Percentiles rank a stretch among this genome's conserved stretches.
Conservation (phyloP, 2,329 filamentous ascomycete species). For the Diplocarpon mali region DNA sequence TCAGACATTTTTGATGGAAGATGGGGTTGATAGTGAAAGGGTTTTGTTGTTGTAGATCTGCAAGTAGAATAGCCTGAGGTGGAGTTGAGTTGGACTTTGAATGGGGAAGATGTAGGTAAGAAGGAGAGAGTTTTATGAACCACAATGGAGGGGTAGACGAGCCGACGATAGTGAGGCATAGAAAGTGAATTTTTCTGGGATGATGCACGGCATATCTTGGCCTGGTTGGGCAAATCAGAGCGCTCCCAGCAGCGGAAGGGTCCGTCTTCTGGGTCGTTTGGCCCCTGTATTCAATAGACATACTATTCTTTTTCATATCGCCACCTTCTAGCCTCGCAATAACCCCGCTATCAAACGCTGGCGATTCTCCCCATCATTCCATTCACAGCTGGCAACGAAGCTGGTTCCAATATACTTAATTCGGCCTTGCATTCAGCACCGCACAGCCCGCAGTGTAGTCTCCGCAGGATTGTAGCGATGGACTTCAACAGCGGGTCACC, state of each 20-base stretch:
- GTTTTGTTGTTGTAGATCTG: background rate
- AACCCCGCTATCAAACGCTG: background rate
- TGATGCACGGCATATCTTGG: no score
- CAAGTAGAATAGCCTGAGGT: background rate
- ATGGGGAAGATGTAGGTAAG: background rate
- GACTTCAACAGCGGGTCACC: conserved; percentile 56
- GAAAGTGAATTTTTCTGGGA: conserved; percentile 1
- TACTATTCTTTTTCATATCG: background rate
- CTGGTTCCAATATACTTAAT: background rate
- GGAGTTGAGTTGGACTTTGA: background rate
- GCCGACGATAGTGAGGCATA: background rate
- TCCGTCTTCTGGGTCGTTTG: background rate
- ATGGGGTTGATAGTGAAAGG: background rate
- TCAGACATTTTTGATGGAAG: conserved; percentile 34
- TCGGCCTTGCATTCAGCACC: no score
- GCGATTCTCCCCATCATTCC: background rate
- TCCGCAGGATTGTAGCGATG: conserved; percentile 32
- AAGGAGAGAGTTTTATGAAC: background rate
- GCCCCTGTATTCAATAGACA: background rate
- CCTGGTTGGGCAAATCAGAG: background rate
- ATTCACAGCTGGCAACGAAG: background rate
- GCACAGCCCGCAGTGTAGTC: background rate
- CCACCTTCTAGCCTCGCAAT: background rate
- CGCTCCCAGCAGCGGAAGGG: background rate
- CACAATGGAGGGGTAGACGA: conserved; percentile 4